Conservation (phyloP, 176 grass and related monocot species). For the Chloris gayana region DNA sequence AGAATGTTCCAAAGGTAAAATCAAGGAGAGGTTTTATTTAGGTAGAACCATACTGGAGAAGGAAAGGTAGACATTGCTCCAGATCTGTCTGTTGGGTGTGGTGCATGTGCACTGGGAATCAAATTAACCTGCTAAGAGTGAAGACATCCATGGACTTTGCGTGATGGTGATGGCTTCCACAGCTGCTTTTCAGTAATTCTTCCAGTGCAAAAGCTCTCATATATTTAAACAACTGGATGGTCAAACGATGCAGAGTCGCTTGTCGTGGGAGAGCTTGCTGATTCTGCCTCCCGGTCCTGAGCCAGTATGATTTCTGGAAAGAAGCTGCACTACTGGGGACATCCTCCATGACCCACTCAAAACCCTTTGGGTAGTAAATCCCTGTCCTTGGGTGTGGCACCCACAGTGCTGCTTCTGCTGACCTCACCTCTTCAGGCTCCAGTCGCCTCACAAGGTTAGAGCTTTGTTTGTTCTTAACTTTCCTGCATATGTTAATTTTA, state of each 20-base stretch:
- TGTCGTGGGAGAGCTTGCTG: slow-evolving; percentile 30
- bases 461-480: slow-evolving; percentile 45
- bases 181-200: slow-evolving; percentile 34
- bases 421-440: slow-evolving; percentile 36
- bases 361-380: slow-evolving; percentile 89
- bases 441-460: slow-evolving; percentile 35
- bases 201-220: slow-evolving; percentile 25
- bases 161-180: slow-evolving; percentile 21
- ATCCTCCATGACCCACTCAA: slow-evolving; percentile 97
- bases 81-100: slow-evolving; percentile 24
- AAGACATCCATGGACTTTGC: slow-evolving; percentile 38
- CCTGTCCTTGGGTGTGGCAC: slow-evolving; percentile 88
- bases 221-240: slow-evolving; percentile 55
- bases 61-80: slow-evolving; percentile 22
- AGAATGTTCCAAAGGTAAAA: slow-evolving; percentile 17
- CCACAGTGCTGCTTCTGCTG: slow-evolving; percentile 63
- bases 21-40: slow-evolving; percentile 5
- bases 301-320: slow-evolving; percentile 66
- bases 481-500: slow-evolving; percentile 38
- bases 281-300: slow-evolving; percentile 62
- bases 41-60: slow-evolving; percentile 2
- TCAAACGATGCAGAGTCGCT: slow-evolving; percentile 39
- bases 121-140: slow-evolving; percentile 31
- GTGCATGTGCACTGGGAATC: slow-evolving; percentile 20
- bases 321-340: slow-evolving; percentile 69